Percentiles rank a stretch among this genome's conserved stretches.
Conservation (phyloP, 1,139 yeast species). For the Blastobotrys arbuscula region DNA sequence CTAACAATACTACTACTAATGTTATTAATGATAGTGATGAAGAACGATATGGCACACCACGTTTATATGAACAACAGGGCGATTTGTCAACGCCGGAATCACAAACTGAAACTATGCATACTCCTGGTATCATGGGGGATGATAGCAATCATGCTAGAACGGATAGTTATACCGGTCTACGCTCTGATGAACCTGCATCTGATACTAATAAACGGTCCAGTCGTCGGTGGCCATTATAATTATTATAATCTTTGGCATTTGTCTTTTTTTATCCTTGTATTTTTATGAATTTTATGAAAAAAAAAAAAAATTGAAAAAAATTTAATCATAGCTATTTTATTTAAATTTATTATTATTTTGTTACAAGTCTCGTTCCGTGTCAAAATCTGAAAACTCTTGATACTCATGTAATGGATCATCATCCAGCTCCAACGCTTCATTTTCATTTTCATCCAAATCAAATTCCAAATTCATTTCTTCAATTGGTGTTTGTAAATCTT, state of each 20-base stretch:
- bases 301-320: no score
- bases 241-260: neutral
- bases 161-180: conserved; percentile 9
- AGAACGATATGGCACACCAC: neutral
- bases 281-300: no score
- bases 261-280: no score
- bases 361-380: neutral
- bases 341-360: neutral
- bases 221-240: conserved; percentile 8
- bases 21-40: neutral
- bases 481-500: conserved; percentile 9
- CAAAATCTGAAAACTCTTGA: neutral
- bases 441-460: neutral
- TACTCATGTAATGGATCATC: conserved; percentile 7
- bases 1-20: neutral
- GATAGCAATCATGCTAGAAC: neutral
- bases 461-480: conserved; percentile 1
- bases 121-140: conserved; percentile 1
- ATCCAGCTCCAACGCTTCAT: neutral
- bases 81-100: neutral
- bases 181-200: neutral
- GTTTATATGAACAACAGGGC: neutral
- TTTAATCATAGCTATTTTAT: no score
- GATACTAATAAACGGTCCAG: neutral
- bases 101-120: neutral